phyloP scores from a whole-genome alignment of 1,139 yeast genomes.

The Pichia sp. region DNA sequence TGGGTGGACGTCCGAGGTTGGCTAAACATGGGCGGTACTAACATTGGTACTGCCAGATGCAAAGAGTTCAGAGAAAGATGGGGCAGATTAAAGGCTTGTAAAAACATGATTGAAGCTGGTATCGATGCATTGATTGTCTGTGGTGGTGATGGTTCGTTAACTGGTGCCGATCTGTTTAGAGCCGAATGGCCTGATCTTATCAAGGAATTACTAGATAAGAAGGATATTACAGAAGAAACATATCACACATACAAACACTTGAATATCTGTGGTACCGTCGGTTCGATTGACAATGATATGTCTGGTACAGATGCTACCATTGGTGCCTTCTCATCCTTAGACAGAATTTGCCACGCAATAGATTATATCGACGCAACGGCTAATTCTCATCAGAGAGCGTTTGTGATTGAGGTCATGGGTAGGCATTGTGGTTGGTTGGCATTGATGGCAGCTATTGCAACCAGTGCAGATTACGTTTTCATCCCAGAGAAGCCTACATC shows the following conservation, averaged over 20 bases:
- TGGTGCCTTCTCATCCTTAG: conserved; percentile 76
- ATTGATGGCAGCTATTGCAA: conserved; percentile 76
- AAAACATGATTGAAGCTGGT: conserved; percentile 64
- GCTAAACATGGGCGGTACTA: conserved; percentile 73
- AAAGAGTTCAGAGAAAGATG: conserved; percentile 61
- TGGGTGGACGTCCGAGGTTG: conserved; percentile 79
- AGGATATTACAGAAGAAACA: conserved; percentile 48
- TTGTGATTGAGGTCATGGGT: conserved; percentile 87
- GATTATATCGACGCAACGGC: conserved; percentile 85
- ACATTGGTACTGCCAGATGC: conserved; percentile 78
- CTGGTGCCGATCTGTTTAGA: conserved; percentile 79
- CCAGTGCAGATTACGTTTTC: conserved; percentile 76
- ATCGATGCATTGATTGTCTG: conserved; percentile 77
- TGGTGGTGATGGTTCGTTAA: conserved; percentile 83
- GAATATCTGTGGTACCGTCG: conserved; percentile 74
- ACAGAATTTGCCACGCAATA: conserved; percentile 70
- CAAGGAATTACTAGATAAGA: conserved; percentile 50
- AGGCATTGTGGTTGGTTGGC: conserved; percentile 89
- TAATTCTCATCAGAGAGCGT: conserved; percentile 76
- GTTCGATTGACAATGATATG: conserved; percentile 84
- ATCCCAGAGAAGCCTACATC: conserved; percentile 76
- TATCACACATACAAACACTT: conserved; percentile 51
- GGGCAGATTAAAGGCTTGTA: conserved; percentile 66
- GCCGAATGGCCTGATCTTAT: conserved; percentile 75
- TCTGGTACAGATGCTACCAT: conserved; percentile 77